phyloP scores from a whole-genome alignment of 164 flowering plant species.

The Vitis labrusca region DNA sequence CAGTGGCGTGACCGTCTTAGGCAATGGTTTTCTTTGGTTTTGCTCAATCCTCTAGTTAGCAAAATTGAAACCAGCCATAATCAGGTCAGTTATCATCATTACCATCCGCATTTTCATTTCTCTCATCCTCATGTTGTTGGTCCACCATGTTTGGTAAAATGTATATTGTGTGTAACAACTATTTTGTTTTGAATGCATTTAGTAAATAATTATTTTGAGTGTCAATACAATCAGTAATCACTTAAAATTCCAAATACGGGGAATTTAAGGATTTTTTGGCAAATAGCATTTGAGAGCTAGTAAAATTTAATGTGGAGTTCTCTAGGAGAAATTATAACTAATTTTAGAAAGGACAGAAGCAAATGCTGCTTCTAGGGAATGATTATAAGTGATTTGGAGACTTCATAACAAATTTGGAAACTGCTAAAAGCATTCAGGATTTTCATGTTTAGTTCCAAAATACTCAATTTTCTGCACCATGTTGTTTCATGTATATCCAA shows the following conservation, averaged over 20 bases:
- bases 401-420: neutral
- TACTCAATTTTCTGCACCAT: no score
- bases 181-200: no score
- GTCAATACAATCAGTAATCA: no score
- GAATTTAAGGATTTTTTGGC: no score
- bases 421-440: neutral
- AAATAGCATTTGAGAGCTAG: neutral
- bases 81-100: slow-evolving; percentile 49
- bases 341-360: neutral
- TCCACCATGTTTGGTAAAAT: neutral
- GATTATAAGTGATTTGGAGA: neutral
- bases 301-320: neutral
- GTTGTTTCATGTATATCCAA: no score
- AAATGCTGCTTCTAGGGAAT: neutral
- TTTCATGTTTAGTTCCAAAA: no score
- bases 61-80: slow-evolving; percentile 85
- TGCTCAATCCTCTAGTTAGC: slow-evolving; percentile 75
- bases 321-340: neutral
- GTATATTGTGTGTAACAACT: neutral
- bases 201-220: no score
- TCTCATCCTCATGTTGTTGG: neutral
- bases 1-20: slow-evolving; percentile 90
- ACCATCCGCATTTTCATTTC: neutral
- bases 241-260: no score
- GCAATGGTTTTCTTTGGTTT: slow-evolving; percentile 90